Base-by-base conservation (phyloP, 208 protist genomes). In the Leishmania gerbilli region DNA sequence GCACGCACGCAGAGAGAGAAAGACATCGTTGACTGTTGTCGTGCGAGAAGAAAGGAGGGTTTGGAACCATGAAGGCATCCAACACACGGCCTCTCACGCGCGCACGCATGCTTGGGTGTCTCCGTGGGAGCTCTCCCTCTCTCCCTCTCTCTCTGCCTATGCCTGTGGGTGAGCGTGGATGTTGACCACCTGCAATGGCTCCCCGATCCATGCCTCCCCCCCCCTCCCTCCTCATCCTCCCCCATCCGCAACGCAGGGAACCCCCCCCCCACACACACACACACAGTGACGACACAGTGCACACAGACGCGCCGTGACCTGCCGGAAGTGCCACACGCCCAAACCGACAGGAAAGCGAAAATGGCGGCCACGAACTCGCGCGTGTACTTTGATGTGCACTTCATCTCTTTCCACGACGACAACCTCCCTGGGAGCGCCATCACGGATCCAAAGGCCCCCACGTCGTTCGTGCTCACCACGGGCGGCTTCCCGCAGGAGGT, bases 401-500 rank as follows among this genome's bases (percentile, higher is more conserved):
- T 96, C 82, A 72, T 91, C 49, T 91, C 92, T 7, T 97, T 95
- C 68, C 89, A 91, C 85, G 93, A 97, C 78, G 92, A 96, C 31
- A 62, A 90, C 75, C 67, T 86, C 69, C 92, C 84, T 27, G 87
- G 62, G 40, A 87, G 77, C 24, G 86, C 72, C 78, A 86, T 92
- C 81, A 89, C 80, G n/a, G 93, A 89, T 74, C 62, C 40, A 21
- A 89, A 90, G 21, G 82, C 80, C 13, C 82, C 81, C 6, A 80
- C 86, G 74, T 90, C 89, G 27, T 97, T 94, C 80, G 79, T 92
- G 37, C 84, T 97, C 60, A 97, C 94, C n/a, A 97, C 94, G 1
- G 94, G 94, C 37, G 84, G 90, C 37, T 97, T 95, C 79, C 94
- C 94, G 8, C 94, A 97, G 21, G 94, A 97, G 53, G 82, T 97